phyloP scores from a whole-genome alignment of 768 basidiomycete species.

The Agrocybe pediades region DNA sequence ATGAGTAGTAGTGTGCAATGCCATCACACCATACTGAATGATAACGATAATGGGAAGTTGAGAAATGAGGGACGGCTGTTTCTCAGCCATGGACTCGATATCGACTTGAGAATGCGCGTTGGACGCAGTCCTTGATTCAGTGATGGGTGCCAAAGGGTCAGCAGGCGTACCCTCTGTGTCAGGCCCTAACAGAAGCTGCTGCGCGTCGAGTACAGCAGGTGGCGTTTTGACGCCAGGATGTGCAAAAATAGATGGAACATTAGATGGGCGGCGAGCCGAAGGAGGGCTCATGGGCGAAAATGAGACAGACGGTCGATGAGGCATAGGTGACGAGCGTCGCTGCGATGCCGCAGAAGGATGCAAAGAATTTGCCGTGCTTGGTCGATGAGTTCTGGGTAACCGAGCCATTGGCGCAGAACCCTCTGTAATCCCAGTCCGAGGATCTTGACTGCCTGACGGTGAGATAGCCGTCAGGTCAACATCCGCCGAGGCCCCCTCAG shows the following conservation, averaged over 20 bases:
- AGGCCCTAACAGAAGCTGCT: constrained; percentile 52
- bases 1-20: constrained; percentile 86
- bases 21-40: constrained; percentile 86
- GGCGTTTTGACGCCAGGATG: constrained; percentile 84
- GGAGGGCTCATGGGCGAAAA: constrained; percentile 37
- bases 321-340: constrained; percentile 27
- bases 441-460: background rate
- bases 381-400: constrained; percentile 29
- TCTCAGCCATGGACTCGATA: constrained; percentile 47
- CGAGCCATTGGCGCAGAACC: constrained; percentile 23
- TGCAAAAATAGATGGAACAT: constrained; percentile 77
- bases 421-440: constrained; percentile 2
- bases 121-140: constrained; percentile 45
- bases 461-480: background rate
- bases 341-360: constrained; percentile 33
- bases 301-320: constrained; percentile 33
- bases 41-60: constrained; percentile 86
- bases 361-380: constrained; percentile 28
- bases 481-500: background rate
- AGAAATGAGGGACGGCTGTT: constrained; percentile 65
- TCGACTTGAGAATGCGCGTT: constrained; percentile 34
- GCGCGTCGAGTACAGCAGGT: constrained; percentile 73
- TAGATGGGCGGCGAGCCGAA: constrained; percentile 56
- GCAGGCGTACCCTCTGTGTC: constrained; percentile 31
- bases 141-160: constrained; percentile 52